A percentile compares a stretch with the other conserved stretches of the same genome.
Conservation (phyloP, 139 green algal species). For the Auxenochlorella protothecoides region DNA sequence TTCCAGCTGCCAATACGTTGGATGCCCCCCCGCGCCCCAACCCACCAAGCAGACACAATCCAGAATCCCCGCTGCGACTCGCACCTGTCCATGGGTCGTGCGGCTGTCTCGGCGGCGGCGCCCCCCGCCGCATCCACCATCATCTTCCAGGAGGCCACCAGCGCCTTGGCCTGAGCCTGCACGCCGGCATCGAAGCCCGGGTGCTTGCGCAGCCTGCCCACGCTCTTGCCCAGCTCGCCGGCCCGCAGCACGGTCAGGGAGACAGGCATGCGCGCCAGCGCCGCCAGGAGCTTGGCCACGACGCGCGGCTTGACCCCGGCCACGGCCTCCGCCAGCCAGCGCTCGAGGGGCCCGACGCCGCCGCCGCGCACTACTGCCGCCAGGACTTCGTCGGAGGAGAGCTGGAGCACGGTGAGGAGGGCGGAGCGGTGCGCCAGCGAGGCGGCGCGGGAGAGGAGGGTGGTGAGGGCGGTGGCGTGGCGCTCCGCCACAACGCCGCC, state of each 20-base stretch:
- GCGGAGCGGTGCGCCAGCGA: slow-evolving; percentile 13
- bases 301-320: slow-evolving; percentile 6
- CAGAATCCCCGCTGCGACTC: neutral
- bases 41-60: too few relatives aligned
- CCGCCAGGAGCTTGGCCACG: slow-evolving; percentile 3
- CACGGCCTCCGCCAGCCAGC: slow-evolving; percentile 17
- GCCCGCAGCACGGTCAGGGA: slow-evolving; percentile 15
- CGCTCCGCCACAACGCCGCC: slow-evolving; percentile 11
- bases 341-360: slow-evolving; percentile 13
- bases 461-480: slow-evolving; percentile 11
- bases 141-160: slow-evolving; percentile 24
- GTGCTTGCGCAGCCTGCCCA: slow-evolving; percentile 20
- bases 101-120: neutral
- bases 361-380: slow-evolving; percentile 1
- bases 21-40: too few relatives aligned
- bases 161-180: slow-evolving; percentile 5
- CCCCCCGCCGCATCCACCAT: slow-evolving; percentile 8
- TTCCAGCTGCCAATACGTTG: too few relatives aligned
- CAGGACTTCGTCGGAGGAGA: slow-evolving; percentile 10
- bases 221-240: slow-evolving; percentile 22
- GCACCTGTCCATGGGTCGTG: slow-evolving; percentile 1
- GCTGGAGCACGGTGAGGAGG: slow-evolving; percentile 16
- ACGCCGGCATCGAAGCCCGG: slow-evolving; percentile 1
- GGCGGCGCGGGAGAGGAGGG: slow-evolving; percentile 9
- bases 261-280: slow-evolving; percentile 21